Evolutionary conservation across 495 filamentous ascomycete species (phyloP), one percentile per base, ranked within the genome.

Genomic region (Hypoxylon subgilvum): DNA sequence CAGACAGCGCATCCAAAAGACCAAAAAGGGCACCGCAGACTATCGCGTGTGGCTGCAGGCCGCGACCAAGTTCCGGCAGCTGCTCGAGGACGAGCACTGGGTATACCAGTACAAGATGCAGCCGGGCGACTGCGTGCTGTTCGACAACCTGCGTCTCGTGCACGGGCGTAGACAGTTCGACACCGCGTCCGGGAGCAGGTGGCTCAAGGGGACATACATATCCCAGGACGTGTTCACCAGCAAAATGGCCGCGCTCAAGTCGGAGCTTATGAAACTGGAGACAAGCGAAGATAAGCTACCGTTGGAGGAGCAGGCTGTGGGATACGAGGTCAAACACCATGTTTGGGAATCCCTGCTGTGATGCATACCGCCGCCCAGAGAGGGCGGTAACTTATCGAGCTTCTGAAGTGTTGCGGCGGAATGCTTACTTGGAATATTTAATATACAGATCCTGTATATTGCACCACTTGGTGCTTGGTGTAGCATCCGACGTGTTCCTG

Each of bases 141-240:
- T 97, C 70, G 84, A 91, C 61, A 97, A 97, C 66, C 72, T 84
- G 17, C 79, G 91, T 6, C 75, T 93, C 3, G 67, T 92, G 28
- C 93, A 97, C 74, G 92, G 88, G 0, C 77, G 93, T 18, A 76
- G 75, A 6, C 77, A 83, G 31, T 97, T 96, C 72, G 79, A 88
- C 58, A 74, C 81, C 6, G 32, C 49, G 0, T 78, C 79, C 1
- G 85, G 85, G 4, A 79, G 84, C 42, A 74, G 92, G 40, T 96
- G 90, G 90, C 70, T 96, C 16, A 91, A 89, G 67, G 93, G 92
- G 2, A 78, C 89, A 0, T 97, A 96, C 75, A 76, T 97, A 7
- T 84, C 91, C 42, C 72, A 81, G 3, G 89, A 96, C 74, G 83
- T 82, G 1, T 84, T 86, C 36, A 48, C 69, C 42, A 86, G 82